phyloP scores from a whole-genome alignment of 306 rosid species.

The Vigna radiata region DNA sequence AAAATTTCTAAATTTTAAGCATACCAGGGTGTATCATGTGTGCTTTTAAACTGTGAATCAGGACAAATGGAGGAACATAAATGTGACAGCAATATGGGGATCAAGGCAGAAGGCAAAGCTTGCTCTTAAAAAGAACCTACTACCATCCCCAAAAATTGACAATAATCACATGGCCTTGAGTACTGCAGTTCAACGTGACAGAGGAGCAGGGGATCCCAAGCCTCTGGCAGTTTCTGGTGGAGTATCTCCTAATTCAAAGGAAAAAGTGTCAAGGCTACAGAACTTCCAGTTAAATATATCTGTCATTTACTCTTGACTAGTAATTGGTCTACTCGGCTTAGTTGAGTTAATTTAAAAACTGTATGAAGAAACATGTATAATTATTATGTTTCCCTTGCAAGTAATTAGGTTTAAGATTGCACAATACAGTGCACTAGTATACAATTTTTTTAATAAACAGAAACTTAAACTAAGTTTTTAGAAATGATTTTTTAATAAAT shows the following conservation, averaged over 20 bases:
- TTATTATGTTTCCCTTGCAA: constrained; percentile 25
- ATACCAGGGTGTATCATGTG: constrained; percentile 20
- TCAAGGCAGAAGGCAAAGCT: constrained; percentile 99
- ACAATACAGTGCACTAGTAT: not conserved
- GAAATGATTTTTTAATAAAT: constrained; percentile 4
- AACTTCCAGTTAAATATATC: constrained; percentile 36
- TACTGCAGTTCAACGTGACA: constrained; percentile 51
- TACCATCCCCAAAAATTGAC: constrained; percentile 60
- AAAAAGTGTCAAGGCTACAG: constrained; percentile 71
- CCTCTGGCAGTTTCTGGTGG: constrained; percentile 63
- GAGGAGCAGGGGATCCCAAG: constrained; percentile 63
- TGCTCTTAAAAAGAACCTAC: constrained; percentile 70
- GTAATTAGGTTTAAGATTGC: constrained; percentile 36
- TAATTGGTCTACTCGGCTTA: not conserved
- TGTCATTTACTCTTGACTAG: constrained; percentile 12
- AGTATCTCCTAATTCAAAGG: constrained; percentile 63
- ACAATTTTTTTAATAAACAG: constrained; percentile 21
- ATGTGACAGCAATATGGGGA: constrained; percentile 97
- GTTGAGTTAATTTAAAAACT: constrained; percentile 32
- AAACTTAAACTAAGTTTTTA: constrained; percentile 3
- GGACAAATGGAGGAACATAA: constrained; percentile 99
- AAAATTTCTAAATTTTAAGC: constrained; percentile 37
- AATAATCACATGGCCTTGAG: constrained; percentile 57
- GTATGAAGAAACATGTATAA: constrained; percentile 8
- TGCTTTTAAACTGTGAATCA: constrained; percentile 56